Percentiles rank a stretch among this genome's conserved stretches.
These are phyloP conservation scores for Tetracladium setigerum DNA, from an alignment of 495 filamentous ascomycete species.

Conservation along the genomic window DNA sequence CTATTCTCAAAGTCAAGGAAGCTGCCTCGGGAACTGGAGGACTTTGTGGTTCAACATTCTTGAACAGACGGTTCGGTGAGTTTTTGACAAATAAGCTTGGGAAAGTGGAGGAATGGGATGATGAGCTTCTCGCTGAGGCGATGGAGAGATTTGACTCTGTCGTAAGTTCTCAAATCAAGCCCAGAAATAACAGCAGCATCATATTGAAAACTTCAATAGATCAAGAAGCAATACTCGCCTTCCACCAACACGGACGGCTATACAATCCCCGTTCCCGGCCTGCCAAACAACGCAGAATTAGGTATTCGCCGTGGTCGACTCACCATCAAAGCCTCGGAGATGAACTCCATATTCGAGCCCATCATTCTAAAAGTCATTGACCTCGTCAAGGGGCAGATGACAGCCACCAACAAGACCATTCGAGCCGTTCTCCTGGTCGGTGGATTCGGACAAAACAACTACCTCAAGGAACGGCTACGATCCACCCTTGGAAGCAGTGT, in stretches of 20 bases:
- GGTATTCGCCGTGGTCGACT: constrained; percentile 25
- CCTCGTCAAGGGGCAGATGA: constrained; percentile 28
- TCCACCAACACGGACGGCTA: constrained; percentile 21
- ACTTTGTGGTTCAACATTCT: constrained; percentile 47
- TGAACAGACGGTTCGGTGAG: constrained; percentile 42
- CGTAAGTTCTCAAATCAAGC: constrained; percentile 9
- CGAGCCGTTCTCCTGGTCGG: constrained; percentile 34
- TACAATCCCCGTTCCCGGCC: constrained; percentile 26
- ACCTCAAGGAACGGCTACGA: constrained; percentile 25
- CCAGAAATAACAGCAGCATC: not conserved
- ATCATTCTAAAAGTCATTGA: constrained; percentile 26
- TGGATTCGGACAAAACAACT: constrained; percentile 34
- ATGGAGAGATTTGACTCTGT: constrained; percentile 31
- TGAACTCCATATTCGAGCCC: constrained; percentile 30
- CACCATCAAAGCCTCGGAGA: constrained; percentile 21
- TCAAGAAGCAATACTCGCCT: constrained; percentile 12
- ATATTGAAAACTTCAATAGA: constrained; percentile 10
- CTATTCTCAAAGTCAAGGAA: constrained; percentile 39
- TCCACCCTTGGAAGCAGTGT: constrained; percentile 9
- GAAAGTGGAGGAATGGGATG: constrained; percentile 26
- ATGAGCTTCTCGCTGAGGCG: constrained; percentile 27
- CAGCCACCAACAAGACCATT: constrained; percentile 20
- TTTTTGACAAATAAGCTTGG: constrained; percentile 32
- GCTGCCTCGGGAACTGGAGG: constrained; percentile 42
- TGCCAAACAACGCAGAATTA: constrained; percentile 23